Evolutionary conservation across 306 rosid species (phyloP), one percentile per base, ranked within the genome.

Genomic region (Vigna reflexopilosa): DNA sequence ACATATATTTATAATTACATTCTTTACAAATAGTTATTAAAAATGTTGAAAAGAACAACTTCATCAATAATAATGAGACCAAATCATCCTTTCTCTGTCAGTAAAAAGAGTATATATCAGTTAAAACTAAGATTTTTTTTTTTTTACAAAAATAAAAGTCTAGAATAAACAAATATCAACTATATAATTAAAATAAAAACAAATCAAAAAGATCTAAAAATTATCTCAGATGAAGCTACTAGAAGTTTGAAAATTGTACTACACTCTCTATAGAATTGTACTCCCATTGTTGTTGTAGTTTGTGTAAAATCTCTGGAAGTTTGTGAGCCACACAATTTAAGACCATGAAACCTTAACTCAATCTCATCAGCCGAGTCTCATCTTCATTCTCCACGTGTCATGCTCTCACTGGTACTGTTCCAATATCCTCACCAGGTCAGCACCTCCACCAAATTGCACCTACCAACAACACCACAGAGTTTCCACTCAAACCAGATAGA

Each of bases 351-450:
- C 77, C 61, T 28, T 48, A 72, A 48, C 73, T 44, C 70, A 70
- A 76, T 64, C 85, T 77, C 79, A 77, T 83, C 78, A 79, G 73
- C 78, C 13, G 6, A 26, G 26, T 75, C 87, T 83, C 81, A 80
- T 84, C 84, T 56, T 80, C 20, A 80, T 52, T 26, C 1, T 17
- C 79, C 82, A 80, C 82, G n/a, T 80, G 87, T 64, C 84, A 65
- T 13, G 9, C 66, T 75, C 45, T 9, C 71, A 79, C 7, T 75
- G 80, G 87, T 5, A 9, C 0, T 11, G 11, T 22, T 75, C 58
- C 26, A 24, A 75, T 84, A 79, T 75, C 68, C 67, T 55, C 2
- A 62, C 44, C 87, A 84, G 62, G 26, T 84, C 87, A 84, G 70
- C 84, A 75, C 86, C 65, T 73, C 36, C 80, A 77, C 54, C 2